Evolutionary conservation across 2,329 filamentous ascomycete genomes (phyloP), one percentile per base, ranked within the genome.

Genomic region (Cordyceps sp.): DNA sequence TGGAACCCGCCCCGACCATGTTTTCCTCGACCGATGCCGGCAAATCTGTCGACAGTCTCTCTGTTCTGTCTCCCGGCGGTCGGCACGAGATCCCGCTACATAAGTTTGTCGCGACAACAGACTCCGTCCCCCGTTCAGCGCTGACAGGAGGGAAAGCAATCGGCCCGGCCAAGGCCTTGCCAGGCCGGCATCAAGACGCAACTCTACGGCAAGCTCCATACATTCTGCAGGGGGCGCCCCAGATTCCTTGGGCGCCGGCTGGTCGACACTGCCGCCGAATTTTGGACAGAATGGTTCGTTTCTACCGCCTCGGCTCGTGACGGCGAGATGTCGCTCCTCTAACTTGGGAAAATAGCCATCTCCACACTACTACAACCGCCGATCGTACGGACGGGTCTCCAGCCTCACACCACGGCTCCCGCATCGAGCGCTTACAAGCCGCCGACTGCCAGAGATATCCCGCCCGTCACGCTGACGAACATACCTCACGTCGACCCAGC

Each of bases 281-380:
- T 72, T 74, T n/a, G 74, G 78, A 10, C 81, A 86, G 45, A 94
- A 93, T 69, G 85, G 78, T 81, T 52, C 20, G 52, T 50, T 27
- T 22, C 28, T 21, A 20, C 10, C 10, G 10, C 6, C 22, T 23
- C 22, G 22, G 22, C 22, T 13, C 22, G 22, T 23, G 6, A 10
- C 22, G 13, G 10, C 4, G 13, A 23, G 10, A 10, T 13, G 6
- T 10, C 22, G 13, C 6, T 23, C 22, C 10, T 30, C 28, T 37
- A 18, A 38, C 19, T 31, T 34, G 24, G n/a, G n/a, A n/a, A n/a
- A 31, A 32, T 30, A 83, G 80, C 90, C 38, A 96, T 96, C 44
- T 93, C 86, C 8, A 93, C 84, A 2, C 67, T 96, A n/a, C 69
- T 96, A 4, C 82, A 93, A 48, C 78, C 84, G 19, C 83, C 88